Evolutionary conservation across 441 rosid genomes (phyloP), one percentile per base, ranked within the genome.

Genomic region (Pelargonium fulgidum): DNA sequence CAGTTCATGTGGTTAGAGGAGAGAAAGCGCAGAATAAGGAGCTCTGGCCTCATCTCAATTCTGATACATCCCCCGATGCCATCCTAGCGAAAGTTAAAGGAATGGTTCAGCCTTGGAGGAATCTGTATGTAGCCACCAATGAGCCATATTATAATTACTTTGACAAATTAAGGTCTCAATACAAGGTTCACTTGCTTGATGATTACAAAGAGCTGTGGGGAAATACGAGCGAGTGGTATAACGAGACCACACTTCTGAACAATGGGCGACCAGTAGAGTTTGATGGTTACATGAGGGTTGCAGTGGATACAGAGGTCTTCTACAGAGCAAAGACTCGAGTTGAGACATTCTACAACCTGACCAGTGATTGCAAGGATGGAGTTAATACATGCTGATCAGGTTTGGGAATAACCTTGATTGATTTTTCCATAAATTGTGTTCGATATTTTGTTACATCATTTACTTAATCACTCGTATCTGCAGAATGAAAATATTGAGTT

Each of bases 281-380:
- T 76, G 97, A 93, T 74, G 96, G 97, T 33, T 89, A 89, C 78
- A 93, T 93, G 99, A 84, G 97, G 79, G 97, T 85, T 52, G 97
- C 96, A 29, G 97, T 91, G 76, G 99, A 93, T 71, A 93, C 99
- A 2, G 99, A 93, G 80, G 92, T 91, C 59, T 82, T 91, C 75
- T 84, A 83, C 74, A 81, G 96, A 68, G 97, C 84, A 3, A 93
- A 90, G 79, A 87, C 89, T 0, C 85, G 86, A 0, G 89, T 93
- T 7, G 99, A 93, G 71, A 91, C 99, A 9, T 93, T 93, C 72
- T 82, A 93, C 81, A 90, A 93, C 76, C 82, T 91, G 75, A 93
- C 99, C 2, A 83, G 69, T 65, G 96, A 93, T 75, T 91, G 99
- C 89, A 89, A 93, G 82, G 91, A 93, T 59, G 99, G 99, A 80